phyloP scores from a whole-genome alignment of 768 basidiomycete genomes.

The Udeniomyces megalosporus region DNA sequence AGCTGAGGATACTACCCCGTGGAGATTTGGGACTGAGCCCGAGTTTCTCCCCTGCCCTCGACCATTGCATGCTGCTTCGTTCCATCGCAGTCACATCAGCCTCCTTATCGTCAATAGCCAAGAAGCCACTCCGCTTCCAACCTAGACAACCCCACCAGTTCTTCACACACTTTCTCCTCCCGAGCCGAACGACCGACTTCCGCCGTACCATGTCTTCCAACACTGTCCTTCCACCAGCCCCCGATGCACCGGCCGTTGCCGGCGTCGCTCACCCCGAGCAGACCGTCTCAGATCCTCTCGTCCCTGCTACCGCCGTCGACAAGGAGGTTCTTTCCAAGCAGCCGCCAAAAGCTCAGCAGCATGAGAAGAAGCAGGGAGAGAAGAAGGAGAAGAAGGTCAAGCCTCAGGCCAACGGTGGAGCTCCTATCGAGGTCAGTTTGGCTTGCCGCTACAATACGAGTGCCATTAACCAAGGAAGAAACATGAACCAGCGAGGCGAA shows the following conservation, averaged over 20 bases:
- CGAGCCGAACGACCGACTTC: no score
- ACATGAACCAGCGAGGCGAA: no score
- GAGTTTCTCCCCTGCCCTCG: neutral
- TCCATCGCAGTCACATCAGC: neutral
- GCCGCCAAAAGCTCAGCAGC: neutral
- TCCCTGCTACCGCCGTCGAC: constrained; percentile 6
- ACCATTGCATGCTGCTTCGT: neutral
- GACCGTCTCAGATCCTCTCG: neutral
- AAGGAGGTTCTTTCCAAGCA: constrained; percentile 1
- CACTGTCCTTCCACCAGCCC: constrained; percentile 10
- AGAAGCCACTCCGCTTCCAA: neutral
- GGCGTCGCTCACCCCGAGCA: neutral
- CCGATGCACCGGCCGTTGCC: constrained; percentile 8
- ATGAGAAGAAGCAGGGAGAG: constrained; percentile 1
- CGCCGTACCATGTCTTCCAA: constrained; percentile 13
- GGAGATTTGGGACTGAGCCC: neutral
- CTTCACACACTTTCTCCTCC: neutral
- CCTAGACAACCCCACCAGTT: neutral
- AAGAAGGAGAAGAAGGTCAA: constrained; percentile 20
- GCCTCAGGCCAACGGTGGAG: neutral
- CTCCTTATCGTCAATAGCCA: neutral
- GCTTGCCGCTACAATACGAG: no score
- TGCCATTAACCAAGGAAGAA: no score
- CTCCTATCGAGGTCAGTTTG: no score
- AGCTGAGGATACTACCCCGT: neutral